A percentile compares a stretch with the other conserved stretches of the same genome.
Evolutionary conservation across 2,329 filamentous ascomycete genomes (phyloP).

Genomic region (Aspergillus japonicus): DNA sequence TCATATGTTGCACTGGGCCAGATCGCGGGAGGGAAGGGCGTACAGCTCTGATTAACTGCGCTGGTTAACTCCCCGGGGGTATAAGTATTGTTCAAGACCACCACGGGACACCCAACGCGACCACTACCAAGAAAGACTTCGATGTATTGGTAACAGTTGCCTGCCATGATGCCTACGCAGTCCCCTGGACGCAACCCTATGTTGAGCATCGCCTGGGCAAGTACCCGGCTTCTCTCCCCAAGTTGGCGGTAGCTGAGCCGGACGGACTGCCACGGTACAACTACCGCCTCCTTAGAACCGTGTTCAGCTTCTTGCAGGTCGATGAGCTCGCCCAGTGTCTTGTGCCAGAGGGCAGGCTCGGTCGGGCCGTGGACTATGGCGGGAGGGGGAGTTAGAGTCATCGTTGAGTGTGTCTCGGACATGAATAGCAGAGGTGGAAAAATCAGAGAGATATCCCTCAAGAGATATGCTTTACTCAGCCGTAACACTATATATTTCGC

Average conservation of each 20-base stretch:
- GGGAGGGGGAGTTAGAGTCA: conserved; percentile 11
- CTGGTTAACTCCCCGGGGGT: conserved; percentile 22
- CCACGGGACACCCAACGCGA: conserved; percentile 32
- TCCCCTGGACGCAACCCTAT: conserved; percentile 66
- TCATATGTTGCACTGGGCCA: no score
- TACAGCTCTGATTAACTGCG: conserved; percentile 22
- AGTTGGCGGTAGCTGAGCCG: conserved; percentile 23
- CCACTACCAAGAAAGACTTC: conserved; percentile 57
- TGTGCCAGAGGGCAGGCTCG: conserved; percentile 21
- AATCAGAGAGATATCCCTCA: no score
- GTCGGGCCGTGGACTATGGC: conserved; percentile 22
- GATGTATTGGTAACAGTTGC: conserved; percentile 53
- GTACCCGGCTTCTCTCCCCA: conserved; percentile 3
- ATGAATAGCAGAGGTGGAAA: no score
- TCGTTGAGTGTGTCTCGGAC: neutral
- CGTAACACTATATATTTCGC: no score
- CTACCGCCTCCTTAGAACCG: conserved; percentile 9
- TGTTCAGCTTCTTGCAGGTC: conserved; percentile 20
- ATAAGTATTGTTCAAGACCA: conserved; percentile 37
- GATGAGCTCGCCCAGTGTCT: conserved; percentile 21
- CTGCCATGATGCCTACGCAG: conserved; percentile 68
- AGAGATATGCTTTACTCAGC: no score
- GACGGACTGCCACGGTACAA: conserved; percentile 24
- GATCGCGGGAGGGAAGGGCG: conserved; percentile 3
- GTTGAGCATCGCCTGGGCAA: conserved; percentile 53